These are phyloP conservation scores for Aspergillus leporis DNA, from an alignment of 495 filamentous ascomycete species.

Conservation along the genomic window DNA sequence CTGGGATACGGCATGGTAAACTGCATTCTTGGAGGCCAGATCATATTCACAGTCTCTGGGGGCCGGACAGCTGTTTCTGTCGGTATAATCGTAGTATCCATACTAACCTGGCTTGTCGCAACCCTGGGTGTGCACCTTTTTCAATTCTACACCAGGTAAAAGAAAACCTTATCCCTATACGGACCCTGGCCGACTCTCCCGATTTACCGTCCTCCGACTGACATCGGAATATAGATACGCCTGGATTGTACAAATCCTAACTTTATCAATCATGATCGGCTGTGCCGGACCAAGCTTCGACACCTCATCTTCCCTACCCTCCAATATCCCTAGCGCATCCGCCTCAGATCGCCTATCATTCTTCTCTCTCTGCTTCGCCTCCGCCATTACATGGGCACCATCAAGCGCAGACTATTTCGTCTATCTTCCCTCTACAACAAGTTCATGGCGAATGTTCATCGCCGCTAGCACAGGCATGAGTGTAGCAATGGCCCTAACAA, in stretches of 20 bases:
- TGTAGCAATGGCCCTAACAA: constrained; percentile 52
- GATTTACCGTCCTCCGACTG: not conserved
- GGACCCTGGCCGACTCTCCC: not conserved
- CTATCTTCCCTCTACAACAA: constrained; percentile 50
- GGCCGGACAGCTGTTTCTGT: constrained; percentile 38
- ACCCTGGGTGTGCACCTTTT: constrained; percentile 17
- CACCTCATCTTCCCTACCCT: constrained; percentile 26
- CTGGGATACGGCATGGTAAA: constrained; percentile 66
- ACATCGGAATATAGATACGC: constrained; percentile 11
- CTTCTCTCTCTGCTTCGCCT: constrained; percentile 59
- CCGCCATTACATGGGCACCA: constrained; percentile 51
- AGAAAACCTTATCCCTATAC: constrained; percentile 46
- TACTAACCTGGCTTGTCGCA: constrained; percentile 17
- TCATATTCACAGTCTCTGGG: constrained; percentile 53
- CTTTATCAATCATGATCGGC: constrained; percentile 58
- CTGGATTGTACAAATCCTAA: constrained; percentile 59
- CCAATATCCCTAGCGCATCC: constrained; percentile 31
- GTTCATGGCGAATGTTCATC: constrained; percentile 37
- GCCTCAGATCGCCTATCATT: constrained; percentile 58
- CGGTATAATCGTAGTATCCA: constrained; percentile 16
- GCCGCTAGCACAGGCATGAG: constrained; percentile 48
- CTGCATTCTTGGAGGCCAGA: constrained; percentile 48
- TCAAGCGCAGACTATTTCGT: constrained; percentile 53
- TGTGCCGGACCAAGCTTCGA: constrained; percentile 61
- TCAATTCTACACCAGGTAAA: constrained; percentile 15